phyloP scores from a whole-genome alignment of 108 stramenopile species.

The Cyclostephanos invisitatus region DNA sequence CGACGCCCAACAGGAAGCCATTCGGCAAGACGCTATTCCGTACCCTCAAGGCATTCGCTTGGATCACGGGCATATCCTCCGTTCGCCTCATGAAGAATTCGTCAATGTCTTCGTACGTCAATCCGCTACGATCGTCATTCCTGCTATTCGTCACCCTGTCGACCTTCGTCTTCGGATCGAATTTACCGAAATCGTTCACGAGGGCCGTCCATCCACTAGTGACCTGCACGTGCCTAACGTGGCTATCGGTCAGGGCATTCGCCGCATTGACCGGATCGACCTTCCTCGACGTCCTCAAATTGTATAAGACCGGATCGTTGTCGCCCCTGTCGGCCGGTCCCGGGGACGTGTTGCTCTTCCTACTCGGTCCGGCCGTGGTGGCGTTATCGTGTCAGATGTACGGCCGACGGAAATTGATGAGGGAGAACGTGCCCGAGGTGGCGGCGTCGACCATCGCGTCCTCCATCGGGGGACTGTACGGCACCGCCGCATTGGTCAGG shows the following conservation, averaged over 20 bases:
- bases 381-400: slow-evolving; percentile 78
- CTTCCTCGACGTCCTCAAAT: slow-evolving; percentile 51
- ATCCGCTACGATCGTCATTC: slow-evolving; percentile 51
- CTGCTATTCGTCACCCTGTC: slow-evolving; percentile 64
- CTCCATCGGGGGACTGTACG: slow-evolving; percentile 75
- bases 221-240: slow-evolving; percentile 67
- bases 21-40: slow-evolving; percentile 54
- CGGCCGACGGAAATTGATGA: slow-evolving; percentile 68
- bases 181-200: slow-evolving; percentile 64
- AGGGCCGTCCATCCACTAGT: slow-evolving; percentile 73
- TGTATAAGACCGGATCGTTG: slow-evolving; percentile 64
- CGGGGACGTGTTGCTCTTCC: slow-evolving; percentile 70
- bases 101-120: slow-evolving; percentile 35
- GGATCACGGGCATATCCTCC: slow-evolving; percentile 40
- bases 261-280: slow-evolving; percentile 52
- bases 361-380: slow-evolving; percentile 81
- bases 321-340: slow-evolving; percentile 58
- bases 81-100: slow-evolving; percentile 27
- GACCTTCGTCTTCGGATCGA: slow-evolving; percentile 73
- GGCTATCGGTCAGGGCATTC: slow-evolving; percentile 45
- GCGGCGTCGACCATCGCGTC: slow-evolving; percentile 58
- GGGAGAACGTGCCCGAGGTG: slow-evolving; percentile 69
- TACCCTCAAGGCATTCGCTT: slow-evolving; percentile 49
- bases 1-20: slow-evolving; percentile 44
- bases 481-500: slow-evolving; percentile 63